Evolutionary conservation across 768 basidiomycete species (phyloP), one percentile per base, ranked within the genome.

Genomic region (Baorangia bicolor): DNA sequence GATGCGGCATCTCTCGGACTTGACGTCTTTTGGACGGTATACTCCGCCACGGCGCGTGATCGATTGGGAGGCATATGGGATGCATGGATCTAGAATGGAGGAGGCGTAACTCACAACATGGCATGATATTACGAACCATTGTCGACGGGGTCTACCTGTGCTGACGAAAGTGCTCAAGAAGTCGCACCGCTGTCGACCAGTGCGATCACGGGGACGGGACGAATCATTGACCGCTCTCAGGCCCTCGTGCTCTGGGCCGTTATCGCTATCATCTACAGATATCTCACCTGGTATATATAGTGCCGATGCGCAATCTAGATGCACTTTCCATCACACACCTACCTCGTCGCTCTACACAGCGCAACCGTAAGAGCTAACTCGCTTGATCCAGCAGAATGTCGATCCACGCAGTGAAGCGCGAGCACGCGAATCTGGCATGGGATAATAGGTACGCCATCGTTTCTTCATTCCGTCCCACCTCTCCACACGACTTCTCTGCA

Each of bases 1-100:
- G 37, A 90, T 89, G 90, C 84, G 86, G 30, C 88, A 87, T 74
- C 74, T 88, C 28, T 77, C 76, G 44, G 87, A 88, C 66, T 74
- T 89, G 59, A 57, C 47, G 10, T 49, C 56, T 7, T 70, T 74
- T 46, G 64, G 59, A 37, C 55, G 58, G 21, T 61, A 57, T 42
- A 30, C 41, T 12, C 59, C 31, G 30, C 56, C 45, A n/a, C 53
- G 13, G 46, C 63, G 60, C 11, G 38, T 12, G 38, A 50, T 78
- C 10, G 70, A 77, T 66, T 82, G 79, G 78, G 68, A 68, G 44
- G 41, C 13, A 23, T 72, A 70, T 50, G 57, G 56, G 44, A n/a
- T 31, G 14, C 31, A 30, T n/a, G 56, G 43, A 51, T 46, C 45
- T 42, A 35, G 34, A 46, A 54, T 27, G 55, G 55, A 51, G 33